These are phyloP conservation scores for Auricularia sp. DNA, from an alignment of 768 basidiomycete genomes.

Conservation along the genomic window DNA sequence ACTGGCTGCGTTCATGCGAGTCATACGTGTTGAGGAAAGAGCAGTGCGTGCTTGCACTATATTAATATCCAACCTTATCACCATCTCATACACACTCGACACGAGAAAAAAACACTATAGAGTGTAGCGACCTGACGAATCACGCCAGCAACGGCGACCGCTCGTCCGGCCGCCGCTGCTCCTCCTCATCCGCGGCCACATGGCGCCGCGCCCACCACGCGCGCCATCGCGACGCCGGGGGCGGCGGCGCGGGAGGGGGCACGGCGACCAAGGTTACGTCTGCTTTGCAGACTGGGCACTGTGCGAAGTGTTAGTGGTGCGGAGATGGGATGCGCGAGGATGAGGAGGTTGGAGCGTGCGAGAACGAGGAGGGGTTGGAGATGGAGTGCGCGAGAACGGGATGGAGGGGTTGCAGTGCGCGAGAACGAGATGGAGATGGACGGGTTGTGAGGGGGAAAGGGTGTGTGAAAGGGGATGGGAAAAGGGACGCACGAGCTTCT, in stretches of 20 bases:
- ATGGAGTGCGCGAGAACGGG: constrained; percentile 3
- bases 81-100: too few relatives aligned
- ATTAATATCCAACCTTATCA: too few relatives aligned
- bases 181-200: neutral
- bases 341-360: too few relatives aligned
- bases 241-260: neutral
- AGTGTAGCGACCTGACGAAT: neutral
- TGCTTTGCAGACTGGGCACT: constrained; percentile 91
- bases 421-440: constrained; percentile 1
- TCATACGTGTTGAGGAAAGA: too few relatives aligned
- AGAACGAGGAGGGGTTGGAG: too few relatives aligned
- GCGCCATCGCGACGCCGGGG: neutral
- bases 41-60: too few relatives aligned
- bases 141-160: neutral
- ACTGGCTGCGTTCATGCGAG: too few relatives aligned
- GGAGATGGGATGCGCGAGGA: too few relatives aligned
- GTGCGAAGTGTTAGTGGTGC: too few relatives aligned
- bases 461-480: too few relatives aligned
- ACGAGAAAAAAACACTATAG: too few relatives aligned
- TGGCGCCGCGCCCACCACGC: neutral
- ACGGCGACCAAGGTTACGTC: constrained; percentile 55
- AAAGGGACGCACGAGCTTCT: constrained; percentile 69
- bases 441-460: neutral
- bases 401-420: constrained; percentile 5
- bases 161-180: neutral